Conservation (phyloP, 169 alveolate genomes). For the Cryptosporidium canis region DNA sequence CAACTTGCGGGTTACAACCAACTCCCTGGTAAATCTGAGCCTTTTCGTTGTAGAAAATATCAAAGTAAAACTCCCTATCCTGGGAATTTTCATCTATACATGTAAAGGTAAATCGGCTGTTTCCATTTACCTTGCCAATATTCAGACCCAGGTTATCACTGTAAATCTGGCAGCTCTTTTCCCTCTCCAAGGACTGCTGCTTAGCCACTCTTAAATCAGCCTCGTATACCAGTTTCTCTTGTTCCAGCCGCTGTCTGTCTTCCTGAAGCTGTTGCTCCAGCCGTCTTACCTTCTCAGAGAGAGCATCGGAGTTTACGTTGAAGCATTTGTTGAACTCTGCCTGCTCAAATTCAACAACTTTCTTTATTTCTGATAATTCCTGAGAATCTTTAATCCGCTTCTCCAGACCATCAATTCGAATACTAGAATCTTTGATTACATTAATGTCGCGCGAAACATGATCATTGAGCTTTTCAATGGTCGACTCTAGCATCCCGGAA, state of each 20-base stretch:
- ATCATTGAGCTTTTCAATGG: conserved; percentile 17
- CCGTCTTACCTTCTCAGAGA: conserved; percentile 22
- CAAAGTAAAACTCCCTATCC: conserved; percentile 42
- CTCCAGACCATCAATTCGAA: conserved; percentile 59
- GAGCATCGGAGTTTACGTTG: background rate
- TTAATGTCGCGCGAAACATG: conserved; percentile 9
- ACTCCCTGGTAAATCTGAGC: conserved; percentile 26
- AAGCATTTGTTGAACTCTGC: conserved; percentile 31
- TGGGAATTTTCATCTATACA: conserved; percentile 25
- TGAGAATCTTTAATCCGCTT: conserved; percentile 57
- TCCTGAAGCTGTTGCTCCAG: conserved; percentile 34
- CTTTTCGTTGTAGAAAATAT: conserved; percentile 44
- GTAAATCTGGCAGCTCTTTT: conserved; percentile 49
- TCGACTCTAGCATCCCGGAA: conserved; percentile 1
- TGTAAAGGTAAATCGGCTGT: conserved; percentile 41
- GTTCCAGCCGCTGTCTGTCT: conserved; percentile 51
- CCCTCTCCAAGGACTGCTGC: conserved; percentile 62
- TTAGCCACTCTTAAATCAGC: conserved; percentile 43
- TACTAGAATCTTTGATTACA: conserved; percentile 45
- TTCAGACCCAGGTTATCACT: conserved; percentile 49
- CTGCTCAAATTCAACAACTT: conserved; percentile 36
- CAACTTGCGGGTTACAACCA: conserved; percentile 16
- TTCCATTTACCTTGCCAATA: conserved; percentile 57
- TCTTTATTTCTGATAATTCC: conserved; percentile 50
- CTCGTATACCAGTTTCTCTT: conserved; percentile 31